Conservation (phyloP, 345 rosid genomes). For the Eucalyptus paniculata region DNA sequence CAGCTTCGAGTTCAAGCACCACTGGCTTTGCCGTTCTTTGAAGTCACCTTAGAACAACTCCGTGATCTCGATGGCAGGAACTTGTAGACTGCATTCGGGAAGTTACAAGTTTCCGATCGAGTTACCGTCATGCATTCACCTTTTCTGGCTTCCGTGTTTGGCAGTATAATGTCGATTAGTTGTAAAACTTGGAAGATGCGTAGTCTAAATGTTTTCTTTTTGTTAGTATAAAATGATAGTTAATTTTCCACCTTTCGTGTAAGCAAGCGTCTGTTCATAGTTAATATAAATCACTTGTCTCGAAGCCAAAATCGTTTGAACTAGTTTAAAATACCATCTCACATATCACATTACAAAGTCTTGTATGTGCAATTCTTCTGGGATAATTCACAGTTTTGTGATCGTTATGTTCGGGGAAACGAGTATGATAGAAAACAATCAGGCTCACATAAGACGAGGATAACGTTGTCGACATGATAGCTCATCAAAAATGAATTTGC, state of each 20-base stretch:
- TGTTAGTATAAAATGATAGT: background rate
- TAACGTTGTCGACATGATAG: background rate
- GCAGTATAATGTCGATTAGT: background rate
- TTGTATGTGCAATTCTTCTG: too few species aligned
- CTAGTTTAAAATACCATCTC: background rate
- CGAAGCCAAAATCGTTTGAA: background rate
- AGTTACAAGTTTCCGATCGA: background rate
- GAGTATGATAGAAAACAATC: background rate
- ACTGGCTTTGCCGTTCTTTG: background rate
- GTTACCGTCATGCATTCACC: background rate
- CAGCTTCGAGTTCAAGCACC: background rate
- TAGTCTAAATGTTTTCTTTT: background rate
- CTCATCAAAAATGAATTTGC: background rate
- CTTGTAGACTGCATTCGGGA: background rate
- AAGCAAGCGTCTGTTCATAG: too few species aligned
- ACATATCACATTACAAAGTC: too few species aligned
- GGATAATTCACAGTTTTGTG: too few species aligned
- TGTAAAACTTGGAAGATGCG: background rate
- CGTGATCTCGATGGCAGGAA: background rate
- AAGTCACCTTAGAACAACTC: background rate
- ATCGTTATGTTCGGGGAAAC: too few species aligned
- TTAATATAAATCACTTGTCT: background rate
- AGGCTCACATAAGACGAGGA: background rate
- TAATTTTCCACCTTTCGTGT: background rate
- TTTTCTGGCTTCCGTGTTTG: background rate